Conservation (phyloP, 176 grass and related monocot species). For the Musa troglodytarum region DNA sequence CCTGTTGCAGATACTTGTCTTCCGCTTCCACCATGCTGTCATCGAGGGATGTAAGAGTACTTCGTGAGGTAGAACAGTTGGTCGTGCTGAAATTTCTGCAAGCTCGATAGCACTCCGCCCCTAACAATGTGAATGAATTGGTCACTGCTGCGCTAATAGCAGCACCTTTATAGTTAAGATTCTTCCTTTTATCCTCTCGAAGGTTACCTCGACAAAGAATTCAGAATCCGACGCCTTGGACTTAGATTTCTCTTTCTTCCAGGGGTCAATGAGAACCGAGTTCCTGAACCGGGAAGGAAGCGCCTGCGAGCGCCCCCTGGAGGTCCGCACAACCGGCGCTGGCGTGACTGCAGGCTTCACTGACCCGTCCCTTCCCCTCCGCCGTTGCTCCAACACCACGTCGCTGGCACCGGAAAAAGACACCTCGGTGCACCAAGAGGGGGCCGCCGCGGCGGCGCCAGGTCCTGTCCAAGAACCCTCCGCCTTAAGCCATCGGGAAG, state of each 20-base stretch:
- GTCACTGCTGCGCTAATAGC: slow-evolving; percentile 26
- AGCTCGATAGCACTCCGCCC: slow-evolving; percentile 30
- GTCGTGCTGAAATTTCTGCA: slow-evolving; percentile 34
- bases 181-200: slow-evolving; percentile 23
- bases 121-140: background rate
- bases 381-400: background rate
- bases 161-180: slow-evolving; percentile 17
- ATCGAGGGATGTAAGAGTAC: slow-evolving; percentile 38
- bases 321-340: slow-evolving; percentile 28
- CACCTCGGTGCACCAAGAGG: slow-evolving; percentile 9
- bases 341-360: background rate
- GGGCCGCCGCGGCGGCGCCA: background rate
- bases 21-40: slow-evolving; percentile 18
- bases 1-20: background rate
- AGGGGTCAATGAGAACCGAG: slow-evolving; percentile 20
- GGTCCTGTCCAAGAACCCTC: background rate
- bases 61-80: slow-evolving; percentile 28
- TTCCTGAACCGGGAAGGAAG: slow-evolving; percentile 54
- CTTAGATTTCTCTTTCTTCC: slow-evolving; percentile 3
- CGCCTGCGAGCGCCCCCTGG: slow-evolving; percentile 33
- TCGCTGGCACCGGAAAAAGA: background rate
- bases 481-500: background rate
- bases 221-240: background rate
- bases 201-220: slow-evolving; percentile 2
- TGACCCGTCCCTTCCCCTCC: slow-evolving; percentile 6